Conservation (phyloP, 2,329 filamentous ascomycete genomes). For the Alternaria postmessia region DNA sequence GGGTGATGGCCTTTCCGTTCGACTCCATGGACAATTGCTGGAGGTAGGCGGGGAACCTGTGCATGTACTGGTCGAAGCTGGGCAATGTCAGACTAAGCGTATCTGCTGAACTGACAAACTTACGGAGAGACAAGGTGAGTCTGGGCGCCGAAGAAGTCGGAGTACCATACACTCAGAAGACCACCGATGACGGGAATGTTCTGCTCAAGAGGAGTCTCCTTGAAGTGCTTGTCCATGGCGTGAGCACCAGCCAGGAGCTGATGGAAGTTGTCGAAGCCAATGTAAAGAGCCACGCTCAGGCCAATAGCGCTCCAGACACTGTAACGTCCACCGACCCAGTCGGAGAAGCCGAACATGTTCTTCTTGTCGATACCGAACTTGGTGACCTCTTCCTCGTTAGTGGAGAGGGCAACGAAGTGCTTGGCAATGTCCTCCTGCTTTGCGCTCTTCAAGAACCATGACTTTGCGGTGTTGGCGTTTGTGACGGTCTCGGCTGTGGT, state of each 20-base stretch:
- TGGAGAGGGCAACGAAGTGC: constrained; percentile 98
- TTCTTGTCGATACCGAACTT: constrained; percentile 99
- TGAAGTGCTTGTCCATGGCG: constrained; percentile 99
- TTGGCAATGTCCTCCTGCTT: constrained; percentile 88
- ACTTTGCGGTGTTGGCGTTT: constrained; percentile 96
- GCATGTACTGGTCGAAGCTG: constrained; percentile 97
- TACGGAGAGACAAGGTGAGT: constrained; percentile 96
- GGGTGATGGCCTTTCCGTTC: constrained; percentile 96
- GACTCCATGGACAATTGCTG: constrained; percentile 99
- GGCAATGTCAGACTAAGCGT: constrained; percentile 12
- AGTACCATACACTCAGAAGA: constrained; percentile 97
- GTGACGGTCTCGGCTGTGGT: constrained; percentile 97
- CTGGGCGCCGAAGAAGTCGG: constrained; percentile 97
- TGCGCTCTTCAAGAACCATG: constrained; percentile 89
- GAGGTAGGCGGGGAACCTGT: constrained; percentile 98
- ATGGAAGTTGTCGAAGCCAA: constrained; percentile 97
- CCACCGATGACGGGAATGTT: constrained; percentile 95
- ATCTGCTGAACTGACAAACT: constrained; percentile 51
- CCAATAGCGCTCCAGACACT: constrained; percentile 99
- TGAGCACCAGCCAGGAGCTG: constrained; percentile 94
- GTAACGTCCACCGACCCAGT: constrained; percentile 98
- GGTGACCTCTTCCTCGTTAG: constrained; percentile 92
- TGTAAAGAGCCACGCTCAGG: constrained; percentile 90
- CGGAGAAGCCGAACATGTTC: constrained; percentile 99
- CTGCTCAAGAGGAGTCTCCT: constrained; percentile 84